Base-by-base conservation (phyloP, 1,284 basidiomycete genomes). In the Pholiota adiposa region DNA sequence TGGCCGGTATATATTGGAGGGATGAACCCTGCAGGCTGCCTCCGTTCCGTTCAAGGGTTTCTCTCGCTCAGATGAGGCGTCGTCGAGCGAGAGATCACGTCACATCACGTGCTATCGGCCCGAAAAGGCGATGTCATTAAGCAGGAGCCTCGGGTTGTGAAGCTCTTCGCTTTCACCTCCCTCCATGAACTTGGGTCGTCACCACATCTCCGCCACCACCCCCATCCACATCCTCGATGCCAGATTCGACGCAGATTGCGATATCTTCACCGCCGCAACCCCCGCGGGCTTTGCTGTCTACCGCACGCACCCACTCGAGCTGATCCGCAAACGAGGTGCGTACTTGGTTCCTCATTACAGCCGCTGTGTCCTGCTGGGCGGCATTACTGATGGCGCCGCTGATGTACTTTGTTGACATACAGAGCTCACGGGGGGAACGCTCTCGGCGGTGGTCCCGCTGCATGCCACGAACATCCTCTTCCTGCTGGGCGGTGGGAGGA, bases 221-320 rank as follows among this genome's bases (percentile, higher is more conserved):
- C 90, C 92, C 7, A 83, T 93, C 56, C 86, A 89, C 67, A 87
- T 96, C 68, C 83, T 89, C 63, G 87, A 93, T 73, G 86, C 90
- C 61, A 82, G 83, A 60, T 93, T 96, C 71, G 90, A 93, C 67
- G 76, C 87, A 25, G 88, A 92, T 68, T 89, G 85, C 61, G 79
- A 84, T 61, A 88, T 94, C 73, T 97, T 97, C 77, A 89, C 93
- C 0, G 82, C 89, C 46, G 86, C 93, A 12, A 94, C 92, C 6
- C 88, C 89, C 53, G 84, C 85, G 55, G 95, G 96, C 43, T 97
- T 96, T 73, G 92, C 93, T 40, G 83, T 97, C 27, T 97, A 96
- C 79, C 85, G 83, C 59, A 83, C 89, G 59, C 89, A 82, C 72
- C 95, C 96, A 9, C 82, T 97, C 50, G 81, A 84, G 61, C 81